Conservation (phyloP, 805 yeast species). For the Lipomyces sp. region DNA sequence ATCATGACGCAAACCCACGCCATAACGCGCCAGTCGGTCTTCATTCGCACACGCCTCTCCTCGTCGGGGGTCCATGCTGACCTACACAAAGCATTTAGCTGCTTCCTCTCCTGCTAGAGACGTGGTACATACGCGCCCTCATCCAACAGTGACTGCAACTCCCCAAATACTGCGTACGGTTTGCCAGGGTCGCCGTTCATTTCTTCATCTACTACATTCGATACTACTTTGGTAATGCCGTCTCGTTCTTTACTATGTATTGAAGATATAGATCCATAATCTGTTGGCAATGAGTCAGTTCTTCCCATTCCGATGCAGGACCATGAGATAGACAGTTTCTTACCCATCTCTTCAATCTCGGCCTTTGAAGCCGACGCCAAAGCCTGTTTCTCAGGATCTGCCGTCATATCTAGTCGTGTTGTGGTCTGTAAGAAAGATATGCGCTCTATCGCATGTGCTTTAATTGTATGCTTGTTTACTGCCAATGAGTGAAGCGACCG, state of each 20-base stretch:
- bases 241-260: conserved; percentile 6
- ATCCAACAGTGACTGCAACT: conserved; percentile 24
- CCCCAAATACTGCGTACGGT: conserved; percentile 23
- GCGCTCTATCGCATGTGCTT: neutral
- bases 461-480: neutral
- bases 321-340: neutral
- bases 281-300: neutral
- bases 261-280: conserved; percentile 31
- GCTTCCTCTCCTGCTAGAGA: neutral
- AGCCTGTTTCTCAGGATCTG: conserved; percentile 7
- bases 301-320: neutral
- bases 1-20: conserved; percentile 65
- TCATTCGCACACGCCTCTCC: conserved; percentile 55
- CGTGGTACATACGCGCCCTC: conserved; percentile 26
- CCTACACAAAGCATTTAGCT: conserved; percentile 18
- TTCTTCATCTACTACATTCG: conserved; percentile 9
- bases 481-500: neutral
- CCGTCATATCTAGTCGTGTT: neutral
- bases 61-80: conserved; percentile 56
- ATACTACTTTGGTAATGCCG: neutral
- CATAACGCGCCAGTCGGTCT: conserved; percentile 61
- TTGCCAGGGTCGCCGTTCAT: neutral
- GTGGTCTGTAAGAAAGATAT: no score
- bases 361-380: neutral
- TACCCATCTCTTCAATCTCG: neutral